Percentiles rank a stretch among this genome's conserved stretches.
phyloP scores from a whole-genome alignment of 1,139 yeast species.

The Taphrina wiesneri region DNA sequence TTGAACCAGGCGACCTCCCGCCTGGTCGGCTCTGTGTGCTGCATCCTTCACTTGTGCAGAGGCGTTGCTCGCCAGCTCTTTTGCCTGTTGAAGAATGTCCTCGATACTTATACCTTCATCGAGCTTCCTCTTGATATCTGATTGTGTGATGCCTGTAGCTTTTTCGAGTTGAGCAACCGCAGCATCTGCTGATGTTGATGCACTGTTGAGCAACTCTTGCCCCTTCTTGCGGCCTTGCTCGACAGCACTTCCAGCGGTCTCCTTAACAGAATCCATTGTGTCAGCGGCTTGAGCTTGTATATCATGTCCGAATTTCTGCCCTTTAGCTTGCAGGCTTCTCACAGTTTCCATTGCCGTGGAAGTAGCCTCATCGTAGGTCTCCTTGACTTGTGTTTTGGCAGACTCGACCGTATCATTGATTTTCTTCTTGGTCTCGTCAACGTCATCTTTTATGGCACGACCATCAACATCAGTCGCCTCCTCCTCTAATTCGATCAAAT shows the following conservation, averaged over 20 bases:
- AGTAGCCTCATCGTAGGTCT: slow-evolving; percentile 24
- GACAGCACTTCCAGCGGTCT: background rate
- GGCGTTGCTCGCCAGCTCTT: background rate
- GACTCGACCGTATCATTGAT: slow-evolving; percentile 8
- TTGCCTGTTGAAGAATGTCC: slow-evolving; percentile 14
- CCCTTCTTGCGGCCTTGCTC: slow-evolving; percentile 6
- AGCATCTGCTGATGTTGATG: background rate
- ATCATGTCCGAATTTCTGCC: slow-evolving; percentile 5
- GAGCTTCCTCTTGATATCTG: slow-evolving; percentile 8
- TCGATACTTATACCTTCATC: slow-evolving; percentile 21
- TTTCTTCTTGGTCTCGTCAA: slow-evolving; percentile 18
- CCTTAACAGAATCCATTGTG: background rate
- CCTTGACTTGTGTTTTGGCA: slow-evolving; percentile 16
- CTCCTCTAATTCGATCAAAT: slow-evolving; percentile 25
- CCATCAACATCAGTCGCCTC: slow-evolving; percentile 31
- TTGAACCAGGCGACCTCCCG: background rate
- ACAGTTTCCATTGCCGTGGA: slow-evolving; percentile 21
- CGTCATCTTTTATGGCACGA: slow-evolving; percentile 31
- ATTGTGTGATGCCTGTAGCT: slow-evolving; percentile 14
- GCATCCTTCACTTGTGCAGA: background rate
- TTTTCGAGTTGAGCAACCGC: slow-evolving; percentile 28
- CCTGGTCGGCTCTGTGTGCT: slow-evolving; percentile 15
- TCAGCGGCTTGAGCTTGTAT: slow-evolving; percentile 4
- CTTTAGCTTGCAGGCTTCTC: background rate
- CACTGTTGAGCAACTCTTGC: background rate